Conservation (phyloP, 345 rosid genomes). For the Geranium rotundifolium region DNA sequence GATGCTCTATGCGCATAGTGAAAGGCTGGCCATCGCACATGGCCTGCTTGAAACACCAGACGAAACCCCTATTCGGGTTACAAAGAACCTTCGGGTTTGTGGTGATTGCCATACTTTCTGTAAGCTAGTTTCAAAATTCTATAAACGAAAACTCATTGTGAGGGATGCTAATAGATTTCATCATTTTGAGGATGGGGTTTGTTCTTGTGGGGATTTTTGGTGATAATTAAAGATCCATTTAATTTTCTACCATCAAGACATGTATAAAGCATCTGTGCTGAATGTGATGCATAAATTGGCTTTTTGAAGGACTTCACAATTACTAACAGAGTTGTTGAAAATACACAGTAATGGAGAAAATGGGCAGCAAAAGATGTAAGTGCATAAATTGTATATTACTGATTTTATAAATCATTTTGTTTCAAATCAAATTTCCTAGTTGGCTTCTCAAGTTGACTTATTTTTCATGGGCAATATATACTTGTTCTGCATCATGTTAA, state of each 20-base stretch:
- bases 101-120: conserved; percentile 78
- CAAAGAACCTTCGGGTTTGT: conserved; percentile 71
- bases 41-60: conserved; percentile 42
- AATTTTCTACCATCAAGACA: background rate
- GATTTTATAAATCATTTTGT: background rate
- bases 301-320: no score
- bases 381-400: background rate
- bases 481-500: background rate
- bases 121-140: conserved; percentile 55
- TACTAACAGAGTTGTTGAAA: no score
- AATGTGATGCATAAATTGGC: background rate
- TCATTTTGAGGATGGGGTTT: conserved; percentile 61
- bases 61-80: conserved; percentile 38
- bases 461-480: background rate
- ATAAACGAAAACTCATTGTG: conserved; percentile 37
- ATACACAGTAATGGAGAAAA: background rate
- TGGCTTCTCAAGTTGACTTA: background rate
- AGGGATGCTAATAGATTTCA: conserved; percentile 90
- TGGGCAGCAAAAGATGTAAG: background rate
- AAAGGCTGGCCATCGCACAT: conserved; percentile 72
- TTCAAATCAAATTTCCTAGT: background rate
- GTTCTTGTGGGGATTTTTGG: conserved; percentile 85
- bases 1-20: conserved; percentile 67
- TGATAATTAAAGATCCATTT: conserved; percentile 13
- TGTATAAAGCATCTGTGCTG: background rate